Percentiles rank a stretch among this genome's conserved stretches.
phyloP scores from a whole-genome alignment of 345 rosid species.

The Erodium maritimum region DNA sequence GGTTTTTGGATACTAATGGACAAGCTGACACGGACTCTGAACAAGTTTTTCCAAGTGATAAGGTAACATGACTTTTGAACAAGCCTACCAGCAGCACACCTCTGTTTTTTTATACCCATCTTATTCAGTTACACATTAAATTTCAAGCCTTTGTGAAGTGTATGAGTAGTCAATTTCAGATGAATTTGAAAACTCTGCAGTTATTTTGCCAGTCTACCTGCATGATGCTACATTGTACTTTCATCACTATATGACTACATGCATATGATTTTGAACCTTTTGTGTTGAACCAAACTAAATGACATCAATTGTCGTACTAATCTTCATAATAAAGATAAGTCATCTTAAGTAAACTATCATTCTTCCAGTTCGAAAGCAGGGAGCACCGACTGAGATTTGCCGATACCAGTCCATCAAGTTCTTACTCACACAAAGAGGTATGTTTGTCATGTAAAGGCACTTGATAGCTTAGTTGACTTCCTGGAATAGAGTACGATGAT shows the following conservation, averaged over 20 bases:
- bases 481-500: background rate
- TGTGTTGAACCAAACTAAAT: background rate
- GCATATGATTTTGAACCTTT: background rate
- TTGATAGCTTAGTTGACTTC: background rate
- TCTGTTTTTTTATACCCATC: background rate
- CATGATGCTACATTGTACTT: too few species aligned
- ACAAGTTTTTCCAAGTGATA: conserved; percentile 21
- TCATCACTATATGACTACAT: background rate
- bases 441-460: conserved; percentile 1
- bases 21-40: conserved; percentile 27
- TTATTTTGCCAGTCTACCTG: too few species aligned
- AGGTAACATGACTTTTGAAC: conserved; percentile 22
- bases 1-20: conserved; percentile 48
- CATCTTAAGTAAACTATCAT: conserved; percentile 12
- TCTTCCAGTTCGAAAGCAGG: conserved; percentile 59
- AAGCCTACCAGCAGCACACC: conserved; percentile 10
- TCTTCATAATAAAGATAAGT: too few species aligned
- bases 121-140: background rate
- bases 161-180: background rate
- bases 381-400: conserved; percentile 78
- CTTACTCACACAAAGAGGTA: conserved; percentile 85
- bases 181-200: background rate
- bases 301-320: too few species aligned
- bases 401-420: conserved; percentile 55
- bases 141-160: background rate